Conservation (phyloP, 805 yeast species). For the Barnettozyma californica region DNA sequence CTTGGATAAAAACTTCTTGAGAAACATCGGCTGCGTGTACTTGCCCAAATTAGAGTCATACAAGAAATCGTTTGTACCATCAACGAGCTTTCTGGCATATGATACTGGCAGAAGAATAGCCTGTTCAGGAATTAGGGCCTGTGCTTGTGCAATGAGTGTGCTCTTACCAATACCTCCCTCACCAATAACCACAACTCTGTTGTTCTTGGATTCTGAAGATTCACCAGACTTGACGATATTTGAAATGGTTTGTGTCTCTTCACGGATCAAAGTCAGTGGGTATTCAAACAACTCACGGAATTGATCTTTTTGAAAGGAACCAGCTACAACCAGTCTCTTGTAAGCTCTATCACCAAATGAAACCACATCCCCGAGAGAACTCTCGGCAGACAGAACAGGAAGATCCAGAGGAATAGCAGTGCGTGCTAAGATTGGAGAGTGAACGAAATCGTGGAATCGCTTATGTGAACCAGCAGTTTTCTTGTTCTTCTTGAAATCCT, state of each 20-base stretch:
- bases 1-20: conserved; percentile 54
- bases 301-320: conserved; percentile 65
- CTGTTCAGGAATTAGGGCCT: conserved; percentile 44
- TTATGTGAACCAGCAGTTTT: conserved; percentile 27
- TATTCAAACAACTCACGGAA: conserved; percentile 57
- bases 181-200: conserved; percentile 58
- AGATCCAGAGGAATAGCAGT: conserved; percentile 21
- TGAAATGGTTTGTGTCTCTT: conserved; percentile 37
- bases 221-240: conserved; percentile 34
- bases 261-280: conserved; percentile 56
- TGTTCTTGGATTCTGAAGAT: conserved; percentile 31
- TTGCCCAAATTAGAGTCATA: conserved; percentile 41
- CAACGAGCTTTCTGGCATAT: conserved; percentile 52
- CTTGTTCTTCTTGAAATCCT: conserved; percentile 9
- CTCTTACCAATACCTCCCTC: conserved; percentile 79
- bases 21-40: conserved; percentile 77
- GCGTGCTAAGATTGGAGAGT: conserved; percentile 27
- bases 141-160: conserved; percentile 62
- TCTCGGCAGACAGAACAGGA: conserved; percentile 18
- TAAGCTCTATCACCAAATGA: conserved; percentile 36
- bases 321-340: conserved; percentile 44
- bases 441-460: conserved; percentile 29
- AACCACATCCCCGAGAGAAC: conserved; percentile 27
- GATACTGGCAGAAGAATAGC: conserved; percentile 59
- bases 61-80: conserved; percentile 69